These are phyloP conservation scores for Aspergillus ochraceus DNA, from an alignment of 2,329 filamentous ascomycete genomes.

Conservation along the genomic window DNA sequence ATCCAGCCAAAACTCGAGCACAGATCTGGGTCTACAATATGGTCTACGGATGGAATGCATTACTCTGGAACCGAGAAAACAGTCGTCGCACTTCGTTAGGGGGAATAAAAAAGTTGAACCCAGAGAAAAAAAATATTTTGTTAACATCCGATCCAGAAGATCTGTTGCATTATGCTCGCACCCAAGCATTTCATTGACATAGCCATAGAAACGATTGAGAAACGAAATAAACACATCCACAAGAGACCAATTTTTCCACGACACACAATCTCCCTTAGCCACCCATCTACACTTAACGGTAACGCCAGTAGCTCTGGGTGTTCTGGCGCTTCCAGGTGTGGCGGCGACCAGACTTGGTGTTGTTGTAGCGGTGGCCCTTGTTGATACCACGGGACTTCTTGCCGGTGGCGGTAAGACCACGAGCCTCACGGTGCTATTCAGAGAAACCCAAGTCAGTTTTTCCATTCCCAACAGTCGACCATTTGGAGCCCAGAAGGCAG, in stretches of 20 bases:
- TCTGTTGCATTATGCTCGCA: slow-evolving; percentile 39
- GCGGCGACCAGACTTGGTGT: slow-evolving; percentile 93
- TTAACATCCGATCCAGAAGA: slow-evolving; percentile 39
- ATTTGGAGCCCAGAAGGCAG: neutral
- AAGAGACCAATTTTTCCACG: slow-evolving; percentile 31
- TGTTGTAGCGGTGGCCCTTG: slow-evolving; percentile 99
- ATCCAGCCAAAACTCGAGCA: neutral
- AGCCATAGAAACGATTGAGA: slow-evolving; percentile 31
- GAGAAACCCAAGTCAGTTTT: slow-evolving; percentile 23
- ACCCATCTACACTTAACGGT: slow-evolving; percentile 63
- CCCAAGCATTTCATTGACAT: slow-evolving; percentile 27
- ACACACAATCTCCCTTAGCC: slow-evolving; percentile 28
- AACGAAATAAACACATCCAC: slow-evolving; percentile 38
- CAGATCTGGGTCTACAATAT: neutral
- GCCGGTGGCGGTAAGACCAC: slow-evolving; percentile 96
- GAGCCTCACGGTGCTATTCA: slow-evolving; percentile 83
- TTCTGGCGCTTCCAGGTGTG: slow-evolving; percentile 99
- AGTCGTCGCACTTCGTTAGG: slow-evolving; percentile 41
- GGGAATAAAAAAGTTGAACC: slow-evolving; percentile 28
- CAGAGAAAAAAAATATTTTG: slow-evolving; percentile 36
- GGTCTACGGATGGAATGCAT: neutral
- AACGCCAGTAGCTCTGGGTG: slow-evolving; percentile 98
- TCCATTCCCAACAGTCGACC: neutral
- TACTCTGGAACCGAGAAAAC: slow-evolving; percentile 23
- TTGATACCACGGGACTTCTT: slow-evolving; percentile 99